phyloP scores from a whole-genome alignment of 192 early-diverging fungal species.

The Backusella westeae region DNA sequence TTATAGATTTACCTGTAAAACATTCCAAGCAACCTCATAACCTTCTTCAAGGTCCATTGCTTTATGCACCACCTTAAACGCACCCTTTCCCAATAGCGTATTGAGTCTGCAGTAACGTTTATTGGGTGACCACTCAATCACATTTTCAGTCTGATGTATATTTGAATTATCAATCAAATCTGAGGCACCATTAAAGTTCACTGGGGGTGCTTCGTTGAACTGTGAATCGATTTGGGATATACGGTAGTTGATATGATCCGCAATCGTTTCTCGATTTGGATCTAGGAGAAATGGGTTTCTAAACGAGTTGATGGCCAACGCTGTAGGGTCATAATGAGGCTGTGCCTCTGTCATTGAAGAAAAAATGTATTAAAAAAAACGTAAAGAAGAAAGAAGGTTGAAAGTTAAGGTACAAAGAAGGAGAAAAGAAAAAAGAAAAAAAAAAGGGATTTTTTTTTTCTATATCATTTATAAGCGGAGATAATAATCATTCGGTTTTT shows the following conservation, averaged over 20 bases:
- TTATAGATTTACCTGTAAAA: constrained; percentile 18
- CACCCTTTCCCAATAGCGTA: constrained; percentile 55
- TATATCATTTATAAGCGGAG: not conserved
- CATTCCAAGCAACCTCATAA: constrained; percentile 72
- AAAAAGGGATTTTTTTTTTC: not conserved
- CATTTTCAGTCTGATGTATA: constrained; percentile 28
- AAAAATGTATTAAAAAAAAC: not conserved
- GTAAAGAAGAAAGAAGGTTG: not conserved
- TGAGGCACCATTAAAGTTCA: not conserved
- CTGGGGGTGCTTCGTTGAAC: not conserved
- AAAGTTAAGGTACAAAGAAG: not conserved
- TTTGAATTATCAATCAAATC: constrained; percentile 12
- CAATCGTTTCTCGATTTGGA: not conserved
- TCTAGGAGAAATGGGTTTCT: constrained; percentile 5
- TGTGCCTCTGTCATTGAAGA: not conserved
- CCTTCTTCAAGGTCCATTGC: constrained; percentile 69
- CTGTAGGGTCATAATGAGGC: not conserved
- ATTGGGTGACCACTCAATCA: constrained; percentile 47
- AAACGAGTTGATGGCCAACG: not conserved
- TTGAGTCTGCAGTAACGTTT: constrained; percentile 40
- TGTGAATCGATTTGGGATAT: constrained; percentile 1
- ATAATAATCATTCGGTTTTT: not conserved
- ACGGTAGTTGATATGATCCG: constrained; percentile 3
- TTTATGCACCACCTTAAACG: constrained; percentile 69
- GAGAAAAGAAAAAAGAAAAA: not conserved